Evolutionary conservation across 2,329 filamentous ascomycete species (phyloP).

Genomic region (Cytospora chrysosperma): DNA sequence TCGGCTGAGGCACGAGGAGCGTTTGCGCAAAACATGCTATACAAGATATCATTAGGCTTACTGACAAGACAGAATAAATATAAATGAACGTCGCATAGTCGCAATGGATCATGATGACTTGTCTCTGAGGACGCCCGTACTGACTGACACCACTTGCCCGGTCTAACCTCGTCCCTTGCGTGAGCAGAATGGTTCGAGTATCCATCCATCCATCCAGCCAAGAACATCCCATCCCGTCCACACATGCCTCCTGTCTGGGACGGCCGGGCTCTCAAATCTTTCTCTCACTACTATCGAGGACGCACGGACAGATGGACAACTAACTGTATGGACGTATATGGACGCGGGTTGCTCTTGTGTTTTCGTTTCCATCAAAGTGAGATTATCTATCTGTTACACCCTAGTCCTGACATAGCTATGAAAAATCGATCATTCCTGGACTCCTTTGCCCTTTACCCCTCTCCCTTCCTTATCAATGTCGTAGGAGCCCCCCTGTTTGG

Average conservation of each 20-base stretch:
- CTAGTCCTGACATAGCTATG: constrained; percentile 23
- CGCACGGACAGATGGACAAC: background rate
- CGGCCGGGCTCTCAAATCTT: no score
- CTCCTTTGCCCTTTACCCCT: constrained; percentile 21
- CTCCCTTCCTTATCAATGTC: constrained; percentile 16
- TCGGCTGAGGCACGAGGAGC: background rate
- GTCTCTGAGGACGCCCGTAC: background rate
- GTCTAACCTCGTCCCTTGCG: background rate
- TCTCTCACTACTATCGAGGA: background rate
- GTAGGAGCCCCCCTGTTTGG: constrained; percentile 12
- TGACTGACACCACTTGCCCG: background rate
- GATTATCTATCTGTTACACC: constrained; percentile 24
- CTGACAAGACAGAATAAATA: background rate
- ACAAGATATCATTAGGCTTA: background rate
- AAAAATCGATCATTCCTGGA: constrained; percentile 22
- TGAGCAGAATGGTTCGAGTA: no score
- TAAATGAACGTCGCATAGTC: background rate
- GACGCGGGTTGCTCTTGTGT: background rate
- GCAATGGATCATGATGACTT: background rate
- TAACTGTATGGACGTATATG: background rate
- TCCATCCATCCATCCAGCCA: no score
- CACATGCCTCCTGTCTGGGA: no score
- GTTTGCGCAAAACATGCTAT: background rate
- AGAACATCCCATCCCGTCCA: no score
- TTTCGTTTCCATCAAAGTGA: background rate